Evolutionary conservation across 2,329 filamentous ascomycete species (phyloP).

Genomic region (Penicillium janthinellum): DNA sequence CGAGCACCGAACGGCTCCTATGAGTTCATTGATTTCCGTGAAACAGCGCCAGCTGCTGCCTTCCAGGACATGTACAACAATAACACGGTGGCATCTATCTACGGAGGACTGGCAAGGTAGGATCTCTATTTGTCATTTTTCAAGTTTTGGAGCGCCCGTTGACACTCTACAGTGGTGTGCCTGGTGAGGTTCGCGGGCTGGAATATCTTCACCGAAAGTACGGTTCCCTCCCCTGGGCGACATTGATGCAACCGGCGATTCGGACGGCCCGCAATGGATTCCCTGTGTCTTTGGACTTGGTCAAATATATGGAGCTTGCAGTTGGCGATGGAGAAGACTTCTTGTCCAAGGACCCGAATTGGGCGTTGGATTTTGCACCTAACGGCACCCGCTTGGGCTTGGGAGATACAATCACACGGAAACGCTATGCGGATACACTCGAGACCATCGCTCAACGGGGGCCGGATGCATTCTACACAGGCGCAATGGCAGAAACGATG

Average conservation of each 20-base stretch:
- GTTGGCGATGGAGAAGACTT: conserved; percentile 61
- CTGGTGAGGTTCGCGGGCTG: conserved; percentile 70
- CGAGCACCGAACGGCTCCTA: conserved; percentile 72
- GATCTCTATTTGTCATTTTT: not conserved
- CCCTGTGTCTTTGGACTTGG: conserved; percentile 69
- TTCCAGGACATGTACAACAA: conserved; percentile 82
- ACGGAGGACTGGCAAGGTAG: conserved; percentile 69
- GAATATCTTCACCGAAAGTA: conserved; percentile 71
- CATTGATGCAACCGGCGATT: conserved; percentile 73
- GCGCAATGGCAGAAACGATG: conserved; percentile 71
- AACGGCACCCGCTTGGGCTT: conserved; percentile 71
- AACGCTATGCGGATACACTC: conserved; percentile 77
- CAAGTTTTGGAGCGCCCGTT: not conserved
- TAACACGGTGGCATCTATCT: conserved; percentile 66
- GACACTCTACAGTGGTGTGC: conserved; percentile 50
- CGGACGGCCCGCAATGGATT: conserved; percentile 75
- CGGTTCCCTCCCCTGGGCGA: conserved; percentile 67
- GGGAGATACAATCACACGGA: conserved; percentile 77
- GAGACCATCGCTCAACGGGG: conserved; percentile 75
- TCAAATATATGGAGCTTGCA: conserved; percentile 68
- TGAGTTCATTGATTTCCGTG: conserved; percentile 86
- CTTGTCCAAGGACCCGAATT: conserved; percentile 71
- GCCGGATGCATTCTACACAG: conserved; percentile 71
- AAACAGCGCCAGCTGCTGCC: conserved; percentile 80
- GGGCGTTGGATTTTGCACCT: conserved; percentile 86